Percentiles rank a stretch among this genome's conserved stretches.
These are phyloP conservation scores for Cladorrhinum sp. DNA, from an alignment of 2,329 filamentous ascomycete species.

Conservation along the genomic window DNA sequence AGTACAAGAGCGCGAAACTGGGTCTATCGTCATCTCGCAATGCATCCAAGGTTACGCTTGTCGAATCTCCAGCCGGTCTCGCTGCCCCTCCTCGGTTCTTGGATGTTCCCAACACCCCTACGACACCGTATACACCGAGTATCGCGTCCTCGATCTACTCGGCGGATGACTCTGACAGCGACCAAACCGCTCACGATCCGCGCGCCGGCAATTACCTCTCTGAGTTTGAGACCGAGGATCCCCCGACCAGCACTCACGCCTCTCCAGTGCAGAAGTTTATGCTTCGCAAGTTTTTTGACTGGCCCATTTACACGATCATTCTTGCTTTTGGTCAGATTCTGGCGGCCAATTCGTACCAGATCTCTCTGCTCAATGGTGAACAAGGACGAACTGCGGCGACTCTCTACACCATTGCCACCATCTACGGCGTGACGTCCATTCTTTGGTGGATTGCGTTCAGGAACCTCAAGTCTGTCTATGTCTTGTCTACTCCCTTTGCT, in stretches of 20 bases:
- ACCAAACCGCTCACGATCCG: neutral
- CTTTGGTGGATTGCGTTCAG: conserved; percentile 63
- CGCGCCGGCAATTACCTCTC: conserved; percentile 2
- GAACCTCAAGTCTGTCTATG: conserved; percentile 51
- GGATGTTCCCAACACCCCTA: conserved; percentile 10
- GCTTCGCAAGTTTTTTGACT: conserved; percentile 56
- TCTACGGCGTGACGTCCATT: conserved; percentile 56
- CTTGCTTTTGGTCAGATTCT: conserved; percentile 62
- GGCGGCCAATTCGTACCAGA: conserved; percentile 64
- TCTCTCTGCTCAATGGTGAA: conserved; percentile 62
- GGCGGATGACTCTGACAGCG: conserved; percentile 2
- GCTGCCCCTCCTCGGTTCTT: conserved; percentile 10
- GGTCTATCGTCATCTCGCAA: conserved; percentile 42
- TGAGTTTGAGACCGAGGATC: conserved; percentile 10
- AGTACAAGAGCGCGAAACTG: conserved; percentile 55
- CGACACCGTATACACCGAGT: conserved; percentile 16
- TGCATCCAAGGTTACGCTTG: conserved; percentile 23
- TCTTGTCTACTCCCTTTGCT: conserved; percentile 57
- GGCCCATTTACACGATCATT: conserved; percentile 60
- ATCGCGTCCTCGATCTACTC: conserved; percentile 16
- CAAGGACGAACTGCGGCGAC: conserved; percentile 56
- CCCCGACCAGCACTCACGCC: neutral
- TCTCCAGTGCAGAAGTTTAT: conserved; percentile 41
- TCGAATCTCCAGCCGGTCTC: conserved; percentile 9
- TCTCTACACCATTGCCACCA: conserved; percentile 57